Percentiles rank a stretch among this genome's conserved stretches.
Conservation (phyloP, 2,329 filamentous ascomycete species). For the Lachnellula suecica region DNA sequence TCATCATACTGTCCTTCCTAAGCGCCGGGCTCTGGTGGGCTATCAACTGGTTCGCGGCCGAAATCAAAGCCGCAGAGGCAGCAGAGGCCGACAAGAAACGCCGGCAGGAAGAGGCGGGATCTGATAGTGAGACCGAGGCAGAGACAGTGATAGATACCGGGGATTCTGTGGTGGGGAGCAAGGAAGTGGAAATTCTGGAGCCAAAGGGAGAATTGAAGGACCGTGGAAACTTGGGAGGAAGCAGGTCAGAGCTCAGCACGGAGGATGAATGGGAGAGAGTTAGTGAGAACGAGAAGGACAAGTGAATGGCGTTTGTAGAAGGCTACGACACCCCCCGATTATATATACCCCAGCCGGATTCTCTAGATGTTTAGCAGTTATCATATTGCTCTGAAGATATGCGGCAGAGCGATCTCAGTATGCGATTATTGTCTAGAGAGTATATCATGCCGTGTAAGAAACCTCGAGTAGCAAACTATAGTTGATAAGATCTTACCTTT, state of each 20-base stretch:
- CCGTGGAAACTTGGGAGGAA: constrained; percentile 38
- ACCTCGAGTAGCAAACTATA: too few species aligned
- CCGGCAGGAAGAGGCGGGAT: constrained; percentile 22
- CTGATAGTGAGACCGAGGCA: constrained; percentile 44
- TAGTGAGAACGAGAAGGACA: constrained; percentile 67
- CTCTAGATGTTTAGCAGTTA: constrained; percentile 1
- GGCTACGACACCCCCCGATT: background rate
- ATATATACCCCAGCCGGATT: background rate
- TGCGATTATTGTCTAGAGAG: too few species aligned
- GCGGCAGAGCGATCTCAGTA: background rate
- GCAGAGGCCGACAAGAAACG: constrained; percentile 40
- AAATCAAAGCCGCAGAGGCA: constrained; percentile 50
- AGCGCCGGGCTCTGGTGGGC: constrained; percentile 84
- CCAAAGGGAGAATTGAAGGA: constrained; percentile 28
- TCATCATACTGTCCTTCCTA: constrained; percentile 76
- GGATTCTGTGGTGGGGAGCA: constrained; percentile 23
- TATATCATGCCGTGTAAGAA: too few species aligned
- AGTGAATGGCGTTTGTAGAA: constrained; percentile 33
- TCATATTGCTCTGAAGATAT: background rate
- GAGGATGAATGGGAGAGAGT: constrained; percentile 99
- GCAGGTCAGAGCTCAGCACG: constrained; percentile 66
- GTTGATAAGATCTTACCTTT: too few species aligned
- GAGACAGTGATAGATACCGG: constrained; percentile 49
- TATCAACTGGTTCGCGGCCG: constrained; percentile 94
- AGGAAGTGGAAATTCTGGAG: constrained; percentile 28